These are phyloP conservation scores for Suillus alpinus DNA, from an alignment of 768 basidiomycete genomes.

Conservation along the genomic window DNA sequence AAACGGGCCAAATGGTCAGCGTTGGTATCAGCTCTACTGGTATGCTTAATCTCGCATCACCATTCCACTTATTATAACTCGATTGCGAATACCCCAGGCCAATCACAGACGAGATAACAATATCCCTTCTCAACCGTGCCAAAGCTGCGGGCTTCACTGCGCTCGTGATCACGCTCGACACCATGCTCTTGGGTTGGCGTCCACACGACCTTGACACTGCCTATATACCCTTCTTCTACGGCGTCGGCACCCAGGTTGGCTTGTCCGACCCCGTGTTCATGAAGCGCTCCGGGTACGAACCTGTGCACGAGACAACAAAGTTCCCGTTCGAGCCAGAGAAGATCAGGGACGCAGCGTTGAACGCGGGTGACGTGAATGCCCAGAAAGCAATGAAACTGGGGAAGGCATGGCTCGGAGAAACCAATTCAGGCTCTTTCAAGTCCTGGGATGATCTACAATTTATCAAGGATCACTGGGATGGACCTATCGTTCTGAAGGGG, in stretches of 20 bases:
- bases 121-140: slow-evolving; percentile 64
- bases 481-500: slow-evolving; percentile 74
- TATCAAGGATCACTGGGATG: slow-evolving; percentile 72
- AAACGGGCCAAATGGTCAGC: slow-evolving; percentile 55
- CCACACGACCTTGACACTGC: slow-evolving; percentile 66
- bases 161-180: slow-evolving; percentile 79
- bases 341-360: slow-evolving; percentile 37
- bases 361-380: slow-evolving; percentile 47
- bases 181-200: slow-evolving; percentile 71
- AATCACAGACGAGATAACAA: slow-evolving; percentile 50
- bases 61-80: not conserved
- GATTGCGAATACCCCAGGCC: slow-evolving; percentile 46
- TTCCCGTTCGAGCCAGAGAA: slow-evolving; percentile 62
- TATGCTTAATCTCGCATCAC: slow-evolving; percentile 22
- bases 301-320: slow-evolving; percentile 33
- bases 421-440: slow-evolving; percentile 58
- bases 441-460: slow-evolving; percentile 73
- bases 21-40: slow-evolving; percentile 88
- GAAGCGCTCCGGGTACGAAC: slow-evolving; percentile 48
- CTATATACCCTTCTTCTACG: slow-evolving; percentile 66
- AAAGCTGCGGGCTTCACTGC: slow-evolving; percentile 65
- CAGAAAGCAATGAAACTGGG: slow-evolving; percentile 47
- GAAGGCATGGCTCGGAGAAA: slow-evolving; percentile 58
- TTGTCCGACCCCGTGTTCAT: slow-evolving; percentile 79
- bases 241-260: slow-evolving; percentile 65